A percentile compares a stretch with the other conserved stretches of the same genome.
phyloP scores from a whole-genome alignment of 306 rosid species.

The Trifolium subterraneum region DNA sequence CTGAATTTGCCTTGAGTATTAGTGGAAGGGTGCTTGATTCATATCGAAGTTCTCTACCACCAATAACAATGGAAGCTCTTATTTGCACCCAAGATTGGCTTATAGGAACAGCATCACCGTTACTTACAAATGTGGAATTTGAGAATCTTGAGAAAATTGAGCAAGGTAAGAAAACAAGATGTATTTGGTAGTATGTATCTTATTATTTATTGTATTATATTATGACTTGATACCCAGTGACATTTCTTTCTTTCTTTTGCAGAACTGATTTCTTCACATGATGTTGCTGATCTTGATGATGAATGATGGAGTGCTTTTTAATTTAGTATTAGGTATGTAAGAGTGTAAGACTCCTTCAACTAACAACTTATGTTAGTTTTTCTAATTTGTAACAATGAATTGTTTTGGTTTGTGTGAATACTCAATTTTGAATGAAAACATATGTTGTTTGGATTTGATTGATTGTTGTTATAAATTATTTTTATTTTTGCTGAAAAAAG shows the following conservation, averaged over 20 bases:
- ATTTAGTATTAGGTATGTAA: neutral
- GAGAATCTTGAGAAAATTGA: neutral
- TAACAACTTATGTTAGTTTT: neutral
- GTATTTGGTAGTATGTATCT: constrained; percentile 6
- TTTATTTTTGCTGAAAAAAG: neutral
- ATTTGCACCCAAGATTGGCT: constrained; percentile 27
- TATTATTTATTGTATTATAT: neutral
- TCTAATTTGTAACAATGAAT: neutral
- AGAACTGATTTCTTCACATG: constrained; percentile 8
- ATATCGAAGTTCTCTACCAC: constrained; percentile 21
- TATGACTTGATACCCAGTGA: neutral
- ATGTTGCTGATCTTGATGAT: constrained; percentile 2
- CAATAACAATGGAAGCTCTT: constrained; percentile 3
- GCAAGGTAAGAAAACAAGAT: constrained; percentile 11
- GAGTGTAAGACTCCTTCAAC: neutral
- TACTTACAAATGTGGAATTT: neutral
- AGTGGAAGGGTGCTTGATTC: constrained; percentile 23
- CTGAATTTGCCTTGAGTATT: constrained; percentile 3
- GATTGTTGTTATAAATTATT: neutral
- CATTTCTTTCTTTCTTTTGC: neutral
- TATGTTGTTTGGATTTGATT: neutral
- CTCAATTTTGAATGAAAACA: neutral
- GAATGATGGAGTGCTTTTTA: neutral
- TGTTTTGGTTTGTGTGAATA: neutral
- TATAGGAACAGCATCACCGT: constrained; percentile 6